A percentile compares a stretch with the other conserved stretches of the same genome.
Evolutionary conservation across 345 rosid species (phyloP).

Genomic region (Populus pruinosa): DNA sequence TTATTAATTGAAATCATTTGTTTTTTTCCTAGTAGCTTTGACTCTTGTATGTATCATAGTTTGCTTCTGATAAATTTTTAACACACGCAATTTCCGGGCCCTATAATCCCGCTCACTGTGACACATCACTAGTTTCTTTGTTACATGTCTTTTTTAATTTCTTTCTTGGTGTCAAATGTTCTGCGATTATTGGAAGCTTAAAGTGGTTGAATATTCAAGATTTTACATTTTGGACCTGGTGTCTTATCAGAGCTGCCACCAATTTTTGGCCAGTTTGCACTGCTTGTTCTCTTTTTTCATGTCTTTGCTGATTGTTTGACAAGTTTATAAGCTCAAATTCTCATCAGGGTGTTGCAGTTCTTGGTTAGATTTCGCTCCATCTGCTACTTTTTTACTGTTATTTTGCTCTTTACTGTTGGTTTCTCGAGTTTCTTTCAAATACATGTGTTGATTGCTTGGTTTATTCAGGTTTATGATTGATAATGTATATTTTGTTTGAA

Average conservation of each 20-base stretch:
- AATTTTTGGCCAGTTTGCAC: conserved; percentile 3
- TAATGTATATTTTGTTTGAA: neutral
- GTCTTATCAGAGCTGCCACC: neutral
- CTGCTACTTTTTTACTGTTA: neutral
- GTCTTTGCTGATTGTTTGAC: conserved; percentile 9
- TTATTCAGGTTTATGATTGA: neutral
- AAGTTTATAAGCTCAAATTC: conserved; percentile 9
- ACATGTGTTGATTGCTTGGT: neutral
- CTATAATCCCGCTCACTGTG: conserved; percentile 32
- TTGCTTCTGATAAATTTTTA: conserved; percentile 3
- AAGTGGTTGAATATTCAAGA: conserved; percentile 22
- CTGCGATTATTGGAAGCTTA: conserved; percentile 32
- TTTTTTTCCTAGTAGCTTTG: neutral
- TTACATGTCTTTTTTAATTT: neutral
- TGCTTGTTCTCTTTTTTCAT: conserved; percentile 1
- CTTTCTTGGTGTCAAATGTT: conserved; percentile 8
- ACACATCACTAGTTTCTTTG: conserved; percentile 29
- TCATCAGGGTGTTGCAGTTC: conserved; percentile 17
- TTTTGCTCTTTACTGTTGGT: neutral
- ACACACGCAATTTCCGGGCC: conserved; percentile 51
- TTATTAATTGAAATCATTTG: no score
- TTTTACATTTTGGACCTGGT: neutral
- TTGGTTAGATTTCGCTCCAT: conserved; percentile 12
- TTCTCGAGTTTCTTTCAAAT: neutral
- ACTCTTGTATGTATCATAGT: neutral